Percentiles rank a stretch among this genome's conserved stretches.
These are phyloP conservation scores for Puccinia polysora DNA, from an alignment of 1,284 basidiomycete genomes.

Conservation along the genomic window DNA sequence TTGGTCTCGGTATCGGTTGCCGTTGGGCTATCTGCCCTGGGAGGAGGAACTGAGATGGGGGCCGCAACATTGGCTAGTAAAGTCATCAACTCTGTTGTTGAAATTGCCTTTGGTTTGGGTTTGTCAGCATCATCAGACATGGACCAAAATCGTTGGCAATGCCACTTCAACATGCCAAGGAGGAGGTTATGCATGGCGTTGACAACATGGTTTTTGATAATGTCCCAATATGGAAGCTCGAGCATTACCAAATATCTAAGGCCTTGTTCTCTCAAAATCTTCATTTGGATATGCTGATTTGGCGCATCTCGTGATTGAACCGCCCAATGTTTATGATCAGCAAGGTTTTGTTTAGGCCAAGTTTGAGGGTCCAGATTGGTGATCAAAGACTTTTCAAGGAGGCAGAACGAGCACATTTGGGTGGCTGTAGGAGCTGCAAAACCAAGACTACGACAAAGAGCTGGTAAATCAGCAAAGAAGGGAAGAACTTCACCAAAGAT, in stretches of 20 bases:
- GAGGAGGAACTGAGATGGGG: neutral
- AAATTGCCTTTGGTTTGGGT: neutral
- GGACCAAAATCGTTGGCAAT: neutral
- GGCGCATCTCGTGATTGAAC: neutral
- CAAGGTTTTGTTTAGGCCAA: neutral
- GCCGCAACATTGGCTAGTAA: constrained; percentile 3
- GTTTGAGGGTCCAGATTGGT: neutral
- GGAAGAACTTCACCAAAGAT: constrained; percentile 1
- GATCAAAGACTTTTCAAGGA: constrained; percentile 1
- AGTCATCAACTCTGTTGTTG: neutral
- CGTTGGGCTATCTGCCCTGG: neutral
- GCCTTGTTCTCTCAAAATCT: neutral
- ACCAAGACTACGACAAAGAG: constrained; percentile 29
- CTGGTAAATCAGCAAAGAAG: constrained; percentile 37
- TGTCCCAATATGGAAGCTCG: constrained; percentile 14
- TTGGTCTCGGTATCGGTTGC: neutral
- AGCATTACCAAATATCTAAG: constrained; percentile 1
- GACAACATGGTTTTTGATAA: constrained; percentile 13
- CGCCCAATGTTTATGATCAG: neutral
- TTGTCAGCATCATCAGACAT: constrained; percentile 2
- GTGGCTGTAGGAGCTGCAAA: constrained; percentile 23
- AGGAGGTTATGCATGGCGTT: constrained; percentile 30
- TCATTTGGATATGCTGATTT: neutral
- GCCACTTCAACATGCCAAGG: constrained; percentile 14
- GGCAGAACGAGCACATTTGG: constrained; percentile 42